Conservation (phyloP, 306 rosid species). For the Quillaja saponaria region DNA sequence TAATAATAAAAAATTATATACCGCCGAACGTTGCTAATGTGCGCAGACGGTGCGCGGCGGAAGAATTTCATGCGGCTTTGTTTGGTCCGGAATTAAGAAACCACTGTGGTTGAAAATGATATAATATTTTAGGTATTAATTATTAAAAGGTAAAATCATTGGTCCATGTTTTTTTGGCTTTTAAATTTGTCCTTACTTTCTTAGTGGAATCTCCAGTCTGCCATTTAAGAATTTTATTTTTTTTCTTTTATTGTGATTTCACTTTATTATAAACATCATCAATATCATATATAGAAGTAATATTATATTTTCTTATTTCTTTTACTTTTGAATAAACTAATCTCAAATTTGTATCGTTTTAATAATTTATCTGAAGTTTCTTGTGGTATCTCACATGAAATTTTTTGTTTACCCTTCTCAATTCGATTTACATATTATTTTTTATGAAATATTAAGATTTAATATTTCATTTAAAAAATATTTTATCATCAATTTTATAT, state of each 20-base stretch:
- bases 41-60: conserved; percentile 43
- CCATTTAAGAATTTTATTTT: conserved; percentile 17
- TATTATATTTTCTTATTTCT: too few species aligned
- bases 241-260: background rate
- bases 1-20: background rate
- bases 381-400: too few species aligned
- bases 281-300: too few species aligned
- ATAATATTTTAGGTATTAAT: conserved; percentile 2
- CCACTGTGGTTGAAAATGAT: conserved; percentile 1
- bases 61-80: background rate
- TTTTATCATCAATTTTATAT: too few species aligned
- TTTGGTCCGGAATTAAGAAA: conserved; percentile 31
- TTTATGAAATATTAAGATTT: too few species aligned
- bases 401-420: too few species aligned
- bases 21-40: conserved; percentile 32
- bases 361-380: too few species aligned
- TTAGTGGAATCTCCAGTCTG: conserved; percentile 36
- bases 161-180: conserved; percentile 31
- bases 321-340: too few species aligned
- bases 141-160: conserved; percentile 1
- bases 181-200: conserved; percentile 31
- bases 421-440: too few species aligned
- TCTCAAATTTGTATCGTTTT: too few species aligned
- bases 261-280: background rate
- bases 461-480: too few species aligned